phyloP scores from a whole-genome alignment of 768 basidiomycete species.

The Tulasnella sp. region DNA sequence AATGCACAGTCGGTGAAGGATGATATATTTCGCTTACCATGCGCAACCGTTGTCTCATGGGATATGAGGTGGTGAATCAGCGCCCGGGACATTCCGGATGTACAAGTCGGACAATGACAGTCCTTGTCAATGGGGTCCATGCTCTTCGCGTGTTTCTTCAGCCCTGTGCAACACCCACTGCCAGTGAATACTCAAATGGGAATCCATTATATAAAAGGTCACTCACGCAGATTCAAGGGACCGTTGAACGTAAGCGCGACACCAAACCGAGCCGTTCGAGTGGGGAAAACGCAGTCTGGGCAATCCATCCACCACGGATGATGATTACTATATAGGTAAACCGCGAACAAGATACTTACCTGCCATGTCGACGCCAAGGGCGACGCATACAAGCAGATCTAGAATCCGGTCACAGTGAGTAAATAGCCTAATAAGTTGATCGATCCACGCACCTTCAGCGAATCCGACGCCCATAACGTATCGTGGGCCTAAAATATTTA shows the following conservation, averaged over 20 bases:
- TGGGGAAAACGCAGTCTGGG: constrained; percentile 85
- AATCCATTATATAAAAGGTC: background rate
- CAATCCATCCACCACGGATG: background rate
- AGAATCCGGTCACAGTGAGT: background rate
- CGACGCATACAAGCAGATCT: constrained; percentile 86
- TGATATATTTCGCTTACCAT: constrained; percentile 42
- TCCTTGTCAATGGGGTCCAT: constrained; percentile 59
- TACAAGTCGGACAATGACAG: constrained; percentile 85
- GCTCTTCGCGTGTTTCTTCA: constrained; percentile 61
- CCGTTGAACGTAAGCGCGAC: constrained; percentile 76
- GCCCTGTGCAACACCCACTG: constrained; percentile 31
- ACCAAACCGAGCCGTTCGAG: constrained; percentile 83
- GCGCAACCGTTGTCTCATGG: constrained; percentile 76
- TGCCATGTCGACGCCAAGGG: constrained; percentile 89
- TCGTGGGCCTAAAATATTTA: constrained; percentile 51
- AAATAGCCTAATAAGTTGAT: background rate
- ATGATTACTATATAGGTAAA: background rate
- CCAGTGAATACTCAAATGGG: background rate
- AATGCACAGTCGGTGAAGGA: no score
- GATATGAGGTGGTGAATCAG: constrained; percentile 66
- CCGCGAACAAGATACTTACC: constrained; percentile 14
- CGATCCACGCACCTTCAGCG: constrained; percentile 57
- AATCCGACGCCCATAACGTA: constrained; percentile 93
- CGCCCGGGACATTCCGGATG: constrained; percentile 53
- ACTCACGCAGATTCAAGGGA: constrained; percentile 70